Evolutionary conservation across 306 rosid species (phyloP).

Genomic region (Albizia julibrissin): DNA sequence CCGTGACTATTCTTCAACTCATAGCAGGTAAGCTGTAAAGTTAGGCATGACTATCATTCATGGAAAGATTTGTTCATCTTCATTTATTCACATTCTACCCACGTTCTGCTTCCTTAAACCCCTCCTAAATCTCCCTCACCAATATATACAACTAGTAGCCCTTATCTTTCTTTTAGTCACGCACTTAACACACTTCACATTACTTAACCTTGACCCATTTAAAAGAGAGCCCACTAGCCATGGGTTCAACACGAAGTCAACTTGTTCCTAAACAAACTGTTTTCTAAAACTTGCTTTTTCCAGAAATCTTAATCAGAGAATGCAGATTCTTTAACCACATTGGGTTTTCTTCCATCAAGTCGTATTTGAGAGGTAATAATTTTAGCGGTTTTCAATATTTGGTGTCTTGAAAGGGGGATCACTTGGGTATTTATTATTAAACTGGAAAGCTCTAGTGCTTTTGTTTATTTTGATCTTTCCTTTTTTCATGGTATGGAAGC

Average conservation of each 20-base stretch:
- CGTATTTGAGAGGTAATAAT: background rate
- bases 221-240: background rate
- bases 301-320: background rate
- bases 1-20: constrained; percentile 79
- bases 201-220: background rate
- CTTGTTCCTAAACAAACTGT: background rate
- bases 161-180: background rate
- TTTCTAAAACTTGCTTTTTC: background rate
- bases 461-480: background rate
- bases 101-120: background rate
- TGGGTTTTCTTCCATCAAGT: background rate
- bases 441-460: background rate
- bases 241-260: background rate
- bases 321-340: background rate
- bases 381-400: background rate
- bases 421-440: background rate
- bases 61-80: constrained; percentile 5
- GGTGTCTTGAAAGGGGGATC: background rate
- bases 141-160: background rate
- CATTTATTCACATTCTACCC: background rate
- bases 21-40: constrained; percentile 58
- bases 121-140: background rate
- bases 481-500: background rate
- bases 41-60: background rate
- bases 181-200: no score